phyloP scores from a whole-genome alignment of 192 early-diverging fungal genomes.

The Coemansia sp. region DNA sequence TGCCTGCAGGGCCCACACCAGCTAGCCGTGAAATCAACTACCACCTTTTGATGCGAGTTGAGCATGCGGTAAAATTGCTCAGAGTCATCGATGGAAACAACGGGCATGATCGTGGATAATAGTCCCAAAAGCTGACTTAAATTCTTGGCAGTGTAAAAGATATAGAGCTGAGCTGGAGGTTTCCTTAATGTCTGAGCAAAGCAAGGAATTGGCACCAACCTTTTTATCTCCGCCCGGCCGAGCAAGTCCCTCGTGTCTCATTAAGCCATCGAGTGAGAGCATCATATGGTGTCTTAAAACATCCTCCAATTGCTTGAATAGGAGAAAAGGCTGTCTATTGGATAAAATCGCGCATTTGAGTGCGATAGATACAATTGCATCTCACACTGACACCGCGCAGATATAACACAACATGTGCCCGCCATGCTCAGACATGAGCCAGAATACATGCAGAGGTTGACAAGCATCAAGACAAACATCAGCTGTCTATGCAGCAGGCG shows the following conservation, averaged over 20 bases:
- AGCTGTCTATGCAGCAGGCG: not conserved
- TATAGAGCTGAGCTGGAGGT: not conserved
- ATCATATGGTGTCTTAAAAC: not conserved
- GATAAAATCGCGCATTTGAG: not conserved
- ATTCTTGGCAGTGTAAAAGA: not conserved
- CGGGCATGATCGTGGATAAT: slow-evolving; percentile 13
- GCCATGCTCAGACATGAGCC: not conserved
- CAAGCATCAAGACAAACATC: too few relatives aligned
- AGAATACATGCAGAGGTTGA: not conserved
- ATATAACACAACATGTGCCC: not conserved
- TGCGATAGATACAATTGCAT: slow-evolving; percentile 1
- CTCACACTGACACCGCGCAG: not conserved
- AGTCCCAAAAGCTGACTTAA: not conserved
- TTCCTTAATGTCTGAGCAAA: not conserved
- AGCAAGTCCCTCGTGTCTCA: not conserved
- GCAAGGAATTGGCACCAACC: not conserved
- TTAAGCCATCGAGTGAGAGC: not conserved
- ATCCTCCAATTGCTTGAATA: not conserved
- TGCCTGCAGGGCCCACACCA: slow-evolving; percentile 91
- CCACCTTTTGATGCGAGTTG: slow-evolving; percentile 42
- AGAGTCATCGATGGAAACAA: not conserved
- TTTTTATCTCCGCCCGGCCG: not conserved
- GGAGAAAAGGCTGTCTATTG: not conserved
- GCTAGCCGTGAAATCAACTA: slow-evolving; percentile 75
- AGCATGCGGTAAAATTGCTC: slow-evolving; percentile 25